Base-by-base conservation (phyloP, 768 basidiomycete species). In the Calvatia gigantea region DNA sequence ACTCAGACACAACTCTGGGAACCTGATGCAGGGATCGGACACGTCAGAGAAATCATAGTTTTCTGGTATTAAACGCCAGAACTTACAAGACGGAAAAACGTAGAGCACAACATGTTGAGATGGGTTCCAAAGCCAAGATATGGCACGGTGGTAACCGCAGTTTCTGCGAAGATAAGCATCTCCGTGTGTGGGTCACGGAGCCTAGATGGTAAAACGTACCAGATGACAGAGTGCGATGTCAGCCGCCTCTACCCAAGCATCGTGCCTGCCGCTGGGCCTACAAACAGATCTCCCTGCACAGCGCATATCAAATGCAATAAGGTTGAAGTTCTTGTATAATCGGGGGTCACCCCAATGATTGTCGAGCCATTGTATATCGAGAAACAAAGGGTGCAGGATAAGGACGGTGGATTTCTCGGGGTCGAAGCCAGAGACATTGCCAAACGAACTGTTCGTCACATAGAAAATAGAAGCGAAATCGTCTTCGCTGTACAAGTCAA, bases 211-310 rank as follows among this genome's bases (percentile, higher is more conserved):
- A 27, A 28, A 48, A 73, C 81, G 41, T 58, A 85, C 87, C 69
- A 83, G 80, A 60, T 80, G 79, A 49, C 81, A 83, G 14, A 80
- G 75, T 3, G 86, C 89, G 33, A 91, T 62, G 72, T 91, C 89
- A 32, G 88, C 90, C 1, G 89, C 87, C 38, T 88, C 82, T 6
- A 90, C 87, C 82, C 87, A 92, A 56, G 76, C 80, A 68, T 92
- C 89, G 62, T 86, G 83, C 43, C 73, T 71, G 6, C 77, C 80
- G 46, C 70, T 82, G 3, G 78, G 79, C 51, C 81, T 75, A 58
- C 72, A 78, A 2, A 68, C 66, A 2, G 86, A 86, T 66, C 73
- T 77, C 12, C 89, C 89, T 25, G 75, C 75, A 8, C 78, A 75
- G 9, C 90, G 82, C 62, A 82, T 80, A 66, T 91, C 89, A 65